These are phyloP conservation scores for Hymenoscyphus infarciens DNA, from an alignment of 2,329 filamentous ascomycete genomes.

Conservation along the genomic window DNA sequence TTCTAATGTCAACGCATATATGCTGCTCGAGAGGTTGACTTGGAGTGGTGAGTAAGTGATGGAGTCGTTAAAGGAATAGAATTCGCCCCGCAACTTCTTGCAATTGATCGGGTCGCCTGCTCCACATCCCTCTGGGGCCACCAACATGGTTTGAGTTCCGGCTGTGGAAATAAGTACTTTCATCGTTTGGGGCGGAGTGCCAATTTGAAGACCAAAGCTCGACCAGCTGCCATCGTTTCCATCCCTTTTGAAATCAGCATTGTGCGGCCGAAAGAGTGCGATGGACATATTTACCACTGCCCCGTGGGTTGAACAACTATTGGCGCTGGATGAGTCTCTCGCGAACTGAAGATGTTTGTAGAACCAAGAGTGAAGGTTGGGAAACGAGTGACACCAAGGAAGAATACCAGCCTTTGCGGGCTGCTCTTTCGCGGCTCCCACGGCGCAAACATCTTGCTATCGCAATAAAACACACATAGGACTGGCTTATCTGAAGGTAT, in stretches of 20 bases:
- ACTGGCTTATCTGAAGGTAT: neutral
- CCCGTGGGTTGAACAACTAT: slow-evolving; percentile 19
- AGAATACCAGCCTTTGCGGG: neutral
- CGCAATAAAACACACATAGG: neutral
- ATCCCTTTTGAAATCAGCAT: slow-evolving; percentile 28
- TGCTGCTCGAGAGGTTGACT: slow-evolving; percentile 8
- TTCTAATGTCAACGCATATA: slow-evolving; percentile 18
- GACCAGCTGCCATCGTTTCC: slow-evolving; percentile 70
- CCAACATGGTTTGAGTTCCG: slow-evolving; percentile 65
- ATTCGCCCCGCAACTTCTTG: slow-evolving; percentile 56
- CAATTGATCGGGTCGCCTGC: slow-evolving; percentile 38
- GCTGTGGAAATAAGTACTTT: slow-evolving; percentile 60
- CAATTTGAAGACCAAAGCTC: slow-evolving; percentile 57
- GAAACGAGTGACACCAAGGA: neutral
- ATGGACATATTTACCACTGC: slow-evolving; percentile 18
- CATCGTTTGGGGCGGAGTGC: slow-evolving; percentile 48
- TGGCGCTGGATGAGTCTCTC: slow-evolving; percentile 15
- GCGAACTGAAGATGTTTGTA: neutral
- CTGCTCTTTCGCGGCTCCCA: neutral
- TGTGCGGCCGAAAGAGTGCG: neutral
- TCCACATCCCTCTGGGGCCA: slow-evolving; percentile 52
- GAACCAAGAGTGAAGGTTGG: neutral
- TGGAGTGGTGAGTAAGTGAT: slow-evolving; percentile 45
- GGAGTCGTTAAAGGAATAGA: slow-evolving; percentile 55
- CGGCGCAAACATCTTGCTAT: neutral